A percentile compares a stretch with the other conserved stretches of the same genome.
Evolutionary conservation across 148 eudicot species (phyloP).

Genomic region (Cornus kousa): DNA sequence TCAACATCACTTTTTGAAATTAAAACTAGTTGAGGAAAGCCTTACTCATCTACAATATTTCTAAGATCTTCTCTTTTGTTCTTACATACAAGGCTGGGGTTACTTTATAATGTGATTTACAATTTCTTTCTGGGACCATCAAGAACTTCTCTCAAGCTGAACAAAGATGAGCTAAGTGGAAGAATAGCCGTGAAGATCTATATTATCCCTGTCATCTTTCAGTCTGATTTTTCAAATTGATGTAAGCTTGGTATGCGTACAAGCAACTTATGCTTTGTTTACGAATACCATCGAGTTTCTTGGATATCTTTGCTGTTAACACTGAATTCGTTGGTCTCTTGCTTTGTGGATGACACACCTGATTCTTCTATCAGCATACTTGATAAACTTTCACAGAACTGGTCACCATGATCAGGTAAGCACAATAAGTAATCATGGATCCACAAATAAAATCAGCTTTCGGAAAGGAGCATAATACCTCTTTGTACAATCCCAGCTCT

Average conservation of each 20-base stretch:
- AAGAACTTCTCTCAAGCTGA: not conserved
- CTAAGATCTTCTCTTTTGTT: not conserved
- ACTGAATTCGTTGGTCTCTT: slow-evolving; percentile 18
- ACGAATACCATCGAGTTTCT: slow-evolving; percentile 6
- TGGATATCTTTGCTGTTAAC: slow-evolving; percentile 10
- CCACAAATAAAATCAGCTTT: not conserved
- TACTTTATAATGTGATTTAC: not conserved
- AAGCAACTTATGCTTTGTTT: not conserved
- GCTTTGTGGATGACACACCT: slow-evolving; percentile 14
- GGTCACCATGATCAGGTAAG: slow-evolving; percentile 14
- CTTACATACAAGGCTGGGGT: not conserved
- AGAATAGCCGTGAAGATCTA: not conserved
- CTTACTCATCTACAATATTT: not conserved
- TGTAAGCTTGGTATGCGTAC: not conserved
- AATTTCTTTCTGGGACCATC: not conserved
- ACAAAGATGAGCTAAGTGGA: not conserved
- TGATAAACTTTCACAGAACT: slow-evolving; percentile 57
- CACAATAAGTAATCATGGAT: slow-evolving; percentile 5
- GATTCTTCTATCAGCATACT: slow-evolving; percentile 39
- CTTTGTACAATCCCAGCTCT: slow-evolving; percentile 33
- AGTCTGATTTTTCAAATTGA: not conserved
- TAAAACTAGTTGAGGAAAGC: not conserved
- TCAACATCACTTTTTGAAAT: not conserved
- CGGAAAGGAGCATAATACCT: slow-evolving; percentile 28
- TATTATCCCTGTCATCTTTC: not conserved